These are phyloP conservation scores for Acorus gramineus DNA, from an alignment of 106 monocot species.

Conservation along the genomic window DNA sequence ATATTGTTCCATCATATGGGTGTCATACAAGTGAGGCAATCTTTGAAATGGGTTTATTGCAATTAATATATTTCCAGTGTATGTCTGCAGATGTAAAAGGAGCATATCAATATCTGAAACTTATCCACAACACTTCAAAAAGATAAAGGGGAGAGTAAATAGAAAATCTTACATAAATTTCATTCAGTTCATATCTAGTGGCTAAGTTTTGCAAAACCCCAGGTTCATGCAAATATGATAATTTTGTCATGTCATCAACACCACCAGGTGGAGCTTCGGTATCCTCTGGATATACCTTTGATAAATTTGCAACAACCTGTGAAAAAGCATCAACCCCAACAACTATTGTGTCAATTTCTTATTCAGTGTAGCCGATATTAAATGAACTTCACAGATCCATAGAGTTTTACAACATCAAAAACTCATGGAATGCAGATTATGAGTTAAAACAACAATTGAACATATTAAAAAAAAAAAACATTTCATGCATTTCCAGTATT, in stretches of 20 bases:
- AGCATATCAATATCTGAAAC: not conserved
- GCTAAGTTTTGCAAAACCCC: conserved; percentile 68
- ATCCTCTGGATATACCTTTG: conserved; percentile 51
- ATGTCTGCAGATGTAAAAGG: conserved; percentile 33
- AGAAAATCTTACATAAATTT: conserved; percentile 60
- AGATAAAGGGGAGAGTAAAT: not conserved
- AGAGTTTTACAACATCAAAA: too few relatives aligned
- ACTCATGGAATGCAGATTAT: too few relatives aligned
- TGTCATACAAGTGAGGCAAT: conserved; percentile 51
- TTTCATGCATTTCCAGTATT: too few relatives aligned
- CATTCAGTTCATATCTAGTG: conserved; percentile 55
- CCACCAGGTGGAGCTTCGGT: conserved; percentile 70
- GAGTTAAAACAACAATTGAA: too few relatives aligned
- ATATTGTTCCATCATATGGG: conserved; percentile 65
- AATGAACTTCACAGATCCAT: too few relatives aligned
- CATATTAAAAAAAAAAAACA: too few relatives aligned
- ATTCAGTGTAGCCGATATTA: too few relatives aligned
- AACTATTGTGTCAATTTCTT: too few relatives aligned
- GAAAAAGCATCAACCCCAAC: not conserved
- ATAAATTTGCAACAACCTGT: conserved; percentile 41
- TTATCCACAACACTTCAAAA: too few relatives aligned
- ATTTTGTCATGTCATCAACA: conserved; percentile 83
- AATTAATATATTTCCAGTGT: conserved; percentile 66
- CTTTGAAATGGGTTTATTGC: conserved; percentile 77
- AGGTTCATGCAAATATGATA: conserved; percentile 83